These are phyloP conservation scores for Alternaria consortialis DNA, from an alignment of 2,329 filamentous ascomycete genomes.

Conservation along the genomic window DNA sequence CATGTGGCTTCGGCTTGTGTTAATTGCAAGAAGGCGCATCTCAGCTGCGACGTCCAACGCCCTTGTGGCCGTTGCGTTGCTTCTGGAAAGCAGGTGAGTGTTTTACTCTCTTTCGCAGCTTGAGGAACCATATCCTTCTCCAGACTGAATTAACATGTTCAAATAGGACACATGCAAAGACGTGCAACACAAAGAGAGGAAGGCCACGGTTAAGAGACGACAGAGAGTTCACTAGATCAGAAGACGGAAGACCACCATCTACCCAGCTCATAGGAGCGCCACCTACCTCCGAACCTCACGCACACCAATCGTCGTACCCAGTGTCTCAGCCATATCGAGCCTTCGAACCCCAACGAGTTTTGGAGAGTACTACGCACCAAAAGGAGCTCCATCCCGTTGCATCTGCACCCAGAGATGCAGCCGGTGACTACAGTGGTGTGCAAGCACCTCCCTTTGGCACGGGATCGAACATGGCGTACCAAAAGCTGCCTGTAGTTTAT, in stretches of 20 bases:
- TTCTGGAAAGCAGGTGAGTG: constrained; percentile 72
- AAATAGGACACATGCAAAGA: constrained; percentile 77
- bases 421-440: constrained; percentile 28
- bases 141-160: constrained; percentile 9
- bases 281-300: constrained; percentile 30
- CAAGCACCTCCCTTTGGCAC: constrained; percentile 31
- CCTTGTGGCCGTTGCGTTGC: constrained; percentile 80
- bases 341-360: constrained; percentile 34
- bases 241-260: constrained; percentile 39
- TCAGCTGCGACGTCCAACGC: constrained; percentile 72
- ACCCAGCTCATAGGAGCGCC: constrained; percentile 37
- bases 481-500: constrained; percentile 50
- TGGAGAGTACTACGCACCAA: constrained; percentile 29
- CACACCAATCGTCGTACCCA: constrained; percentile 34
- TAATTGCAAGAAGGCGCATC: constrained; percentile 84
- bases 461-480: constrained; percentile 39
- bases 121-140: background rate
- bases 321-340: constrained; percentile 32
- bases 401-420: constrained; percentile 25
- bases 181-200: constrained; percentile 85
- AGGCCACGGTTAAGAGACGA: constrained; percentile 77
- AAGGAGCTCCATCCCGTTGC: constrained; percentile 25
- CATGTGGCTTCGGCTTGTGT: constrained; percentile 87
- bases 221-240: constrained; percentile 44
- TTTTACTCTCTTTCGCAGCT: constrained; percentile 11